phyloP scores from a whole-genome alignment of 2,329 filamentous ascomycete genomes.

The Aspergillus terreus region DNA sequence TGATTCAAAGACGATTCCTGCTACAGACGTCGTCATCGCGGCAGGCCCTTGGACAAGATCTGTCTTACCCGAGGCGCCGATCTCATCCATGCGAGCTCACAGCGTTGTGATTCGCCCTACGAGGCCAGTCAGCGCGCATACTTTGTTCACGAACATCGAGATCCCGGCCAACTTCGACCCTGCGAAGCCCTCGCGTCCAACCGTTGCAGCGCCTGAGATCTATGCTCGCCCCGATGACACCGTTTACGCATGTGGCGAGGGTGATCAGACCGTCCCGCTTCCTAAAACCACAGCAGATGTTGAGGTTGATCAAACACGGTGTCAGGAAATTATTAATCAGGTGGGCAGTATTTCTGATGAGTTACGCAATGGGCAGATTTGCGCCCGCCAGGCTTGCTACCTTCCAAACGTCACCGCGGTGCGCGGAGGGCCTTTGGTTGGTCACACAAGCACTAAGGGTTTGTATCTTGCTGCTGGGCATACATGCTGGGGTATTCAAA shows the following conservation, averaged over 20 bases:
- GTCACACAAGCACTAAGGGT: slow-evolving; percentile 67
- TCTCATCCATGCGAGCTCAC: slow-evolving; percentile 59
- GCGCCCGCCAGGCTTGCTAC: slow-evolving; percentile 85
- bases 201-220: slow-evolving; percentile 80
- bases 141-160: slow-evolving; percentile 75
- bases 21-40: slow-evolving; percentile 58
- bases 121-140: slow-evolving; percentile 47
- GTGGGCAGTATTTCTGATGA: slow-evolving; percentile 55
- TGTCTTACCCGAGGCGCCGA: slow-evolving; percentile 54
- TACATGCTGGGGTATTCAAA: slow-evolving; percentile 98
- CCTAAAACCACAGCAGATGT: slow-evolving; percentile 74
- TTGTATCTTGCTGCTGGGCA: slow-evolving; percentile 83
- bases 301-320: slow-evolving; percentile 68
- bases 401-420: slow-evolving; percentile 66
- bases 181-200: slow-evolving; percentile 50
- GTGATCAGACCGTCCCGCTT: slow-evolving; percentile 70
- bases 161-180: slow-evolving; percentile 61
- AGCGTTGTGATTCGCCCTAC: slow-evolving; percentile 59
- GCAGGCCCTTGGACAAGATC: slow-evolving; percentile 60
- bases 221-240: slow-evolving; percentile 86
- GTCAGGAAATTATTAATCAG: slow-evolving; percentile 81
- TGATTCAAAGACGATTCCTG: slow-evolving; percentile 48
- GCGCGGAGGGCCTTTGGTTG: slow-evolving; percentile 70
- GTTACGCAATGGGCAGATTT: slow-evolving; percentile 65
- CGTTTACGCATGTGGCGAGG: slow-evolving; percentile 91